These are phyloP conservation scores for Fusarium sp. DNA, from an alignment of 2,329 filamentous ascomycete species.

Conservation along the genomic window DNA sequence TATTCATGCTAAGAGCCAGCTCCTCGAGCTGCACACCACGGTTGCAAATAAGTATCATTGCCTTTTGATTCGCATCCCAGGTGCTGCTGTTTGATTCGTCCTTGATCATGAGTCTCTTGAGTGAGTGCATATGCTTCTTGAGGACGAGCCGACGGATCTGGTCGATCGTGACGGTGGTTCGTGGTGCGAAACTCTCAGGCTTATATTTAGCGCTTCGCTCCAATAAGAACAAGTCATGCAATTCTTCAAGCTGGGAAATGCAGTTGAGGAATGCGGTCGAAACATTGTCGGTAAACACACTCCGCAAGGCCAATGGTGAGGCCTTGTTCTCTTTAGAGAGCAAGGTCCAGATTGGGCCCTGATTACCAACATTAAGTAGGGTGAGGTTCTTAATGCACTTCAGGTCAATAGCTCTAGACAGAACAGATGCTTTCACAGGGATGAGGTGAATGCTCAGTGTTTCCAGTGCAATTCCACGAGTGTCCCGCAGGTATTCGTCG, in stretches of 20 bases:
- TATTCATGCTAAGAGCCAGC: constrained; percentile 64
- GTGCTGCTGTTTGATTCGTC: constrained; percentile 58
- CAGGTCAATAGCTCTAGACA: constrained; percentile 66
- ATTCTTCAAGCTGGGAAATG: constrained; percentile 59
- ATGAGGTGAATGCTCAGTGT: constrained; percentile 66
- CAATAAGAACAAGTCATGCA: constrained; percentile 69
- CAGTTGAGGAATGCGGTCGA: constrained; percentile 63
- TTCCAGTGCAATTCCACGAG: constrained; percentile 66
- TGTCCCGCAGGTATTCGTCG: constrained; percentile 64
- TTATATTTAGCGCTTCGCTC: constrained; percentile 62
- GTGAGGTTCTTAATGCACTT: constrained; percentile 65
- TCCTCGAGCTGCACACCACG: constrained; percentile 62
- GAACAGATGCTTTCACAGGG: constrained; percentile 66
- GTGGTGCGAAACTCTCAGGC: constrained; percentile 62
- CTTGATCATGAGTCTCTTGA: constrained; percentile 68
- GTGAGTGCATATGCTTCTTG: constrained; percentile 63
- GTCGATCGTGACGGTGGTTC: constrained; percentile 61
- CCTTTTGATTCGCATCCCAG: constrained; percentile 68
- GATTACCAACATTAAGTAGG: constrained; percentile 70
- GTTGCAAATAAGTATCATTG: constrained; percentile 62
- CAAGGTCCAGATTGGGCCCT: constrained; percentile 67
- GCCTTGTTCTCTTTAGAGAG: constrained; percentile 64
- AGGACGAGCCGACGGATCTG: constrained; percentile 67
- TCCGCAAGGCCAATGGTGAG: constrained; percentile 61
- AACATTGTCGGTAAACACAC: constrained; percentile 72